Evolutionary conservation across 2,329 filamentous ascomycete genomes (phyloP), one percentile per base, ranked within the genome.

Genomic region (Colletotrichum sojae): DNA sequence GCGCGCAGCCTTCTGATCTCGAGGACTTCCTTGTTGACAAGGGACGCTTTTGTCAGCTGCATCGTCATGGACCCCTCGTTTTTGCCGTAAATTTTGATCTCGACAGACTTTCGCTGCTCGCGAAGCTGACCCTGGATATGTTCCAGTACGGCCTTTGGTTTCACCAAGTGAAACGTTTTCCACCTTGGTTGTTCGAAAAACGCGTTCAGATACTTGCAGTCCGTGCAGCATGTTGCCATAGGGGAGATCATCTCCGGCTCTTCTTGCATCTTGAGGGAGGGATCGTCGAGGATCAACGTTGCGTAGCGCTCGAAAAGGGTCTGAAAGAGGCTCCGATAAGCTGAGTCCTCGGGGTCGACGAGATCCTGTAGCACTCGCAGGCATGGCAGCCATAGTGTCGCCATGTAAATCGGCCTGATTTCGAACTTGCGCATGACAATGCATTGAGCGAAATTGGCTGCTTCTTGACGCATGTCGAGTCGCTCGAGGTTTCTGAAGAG

Each of bases 111-210:
- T n/a, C 36, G 39, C 48, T 69, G 67, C 15, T 52, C n/a, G 8
- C 45, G 45, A 10, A 69, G 62, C 55, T 36, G 49, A 3, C 25
- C 27, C 27, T 52, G 16, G 2, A 69, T 55, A 18, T 69, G 67
- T 4, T 67, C 63, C 6, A 69, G 54, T 3, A 52, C 16, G 8
- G 36, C 15, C 39, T n/a, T 69, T 4, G 67, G 62, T 15, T 61
- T 59, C 16, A 67, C 55, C 9, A 69, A 20, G 22, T 60, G 67
- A 9, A 69, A 40, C 5, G 53, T 60, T 13, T 67, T 69, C 67
- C 67, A 69, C 3, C 20, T 36, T 8, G 67, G 67, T 18, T 67
- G 63, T n/a, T 67, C 62, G 25, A 69, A 48, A 18, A 51, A 69
- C 6, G 62, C 13, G 31, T 67, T 18, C 15, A 69, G 63, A 12